A percentile compares a stretch with the other conserved stretches of the same genome.
These are phyloP conservation scores for Penicillium dipodomyicola DNA, from an alignment of 495 filamentous ascomycete genomes.

Conservation along the genomic window DNA sequence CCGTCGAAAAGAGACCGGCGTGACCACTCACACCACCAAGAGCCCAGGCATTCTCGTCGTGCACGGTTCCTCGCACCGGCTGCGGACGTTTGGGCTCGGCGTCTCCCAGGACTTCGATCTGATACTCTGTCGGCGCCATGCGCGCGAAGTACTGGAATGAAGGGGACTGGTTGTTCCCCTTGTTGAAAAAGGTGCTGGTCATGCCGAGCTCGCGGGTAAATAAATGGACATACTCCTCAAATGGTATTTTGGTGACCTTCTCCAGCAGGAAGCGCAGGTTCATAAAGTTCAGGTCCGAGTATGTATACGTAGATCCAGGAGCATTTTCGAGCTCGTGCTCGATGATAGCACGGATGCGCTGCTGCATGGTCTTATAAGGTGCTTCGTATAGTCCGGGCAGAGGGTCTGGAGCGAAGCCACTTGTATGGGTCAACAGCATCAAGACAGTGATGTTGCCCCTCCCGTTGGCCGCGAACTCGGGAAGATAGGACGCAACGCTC, in stretches of 20 bases:
- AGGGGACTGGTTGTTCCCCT: constrained; percentile 23
- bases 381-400: constrained; percentile 16
- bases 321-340: constrained; percentile 20
- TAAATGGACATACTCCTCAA: constrained; percentile 23
- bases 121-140: constrained; percentile 31
- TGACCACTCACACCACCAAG: constrained; percentile 27
- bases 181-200: constrained; percentile 31
- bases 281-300: constrained; percentile 34
- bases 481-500: constrained; percentile 26
- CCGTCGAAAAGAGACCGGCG: constrained; percentile 28
- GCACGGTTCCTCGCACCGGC: constrained; percentile 30
- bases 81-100: constrained; percentile 29
- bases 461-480: constrained; percentile 26
- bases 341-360: constrained; percentile 24
- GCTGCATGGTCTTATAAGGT: constrained; percentile 18
- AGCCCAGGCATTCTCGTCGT: constrained; percentile 33
- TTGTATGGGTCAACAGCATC: constrained; percentile 29
- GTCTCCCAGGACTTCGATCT: constrained; percentile 24
- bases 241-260: constrained; percentile 18
- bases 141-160: constrained; percentile 20
- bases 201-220: constrained; percentile 24
- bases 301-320: constrained; percentile 27
- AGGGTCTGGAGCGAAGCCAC: constrained; percentile 26
- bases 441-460: constrained; percentile 28
- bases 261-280: constrained; percentile 27